A percentile compares a stretch with the other conserved stretches of the same genome.
Evolutionary conservation across 2,329 filamentous ascomycete genomes (phyloP).

Genomic region (Microascus cirrosus): DNA sequence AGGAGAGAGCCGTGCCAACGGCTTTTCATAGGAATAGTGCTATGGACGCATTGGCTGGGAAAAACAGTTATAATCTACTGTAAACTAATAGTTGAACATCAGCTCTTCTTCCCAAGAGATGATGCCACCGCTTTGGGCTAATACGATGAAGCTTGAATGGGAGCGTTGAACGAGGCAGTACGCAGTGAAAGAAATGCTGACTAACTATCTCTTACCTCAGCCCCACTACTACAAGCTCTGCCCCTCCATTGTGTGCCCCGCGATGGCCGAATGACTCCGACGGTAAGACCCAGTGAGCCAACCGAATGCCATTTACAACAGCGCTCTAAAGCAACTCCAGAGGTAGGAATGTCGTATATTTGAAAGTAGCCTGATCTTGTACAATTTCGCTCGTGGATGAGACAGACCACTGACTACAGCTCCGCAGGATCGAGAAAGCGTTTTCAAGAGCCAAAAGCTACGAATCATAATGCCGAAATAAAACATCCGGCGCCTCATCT

Average conservation of each 20-base stretch:
- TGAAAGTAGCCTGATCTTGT: background rate
- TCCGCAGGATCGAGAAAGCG: background rate
- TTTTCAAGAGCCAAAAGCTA: no score
- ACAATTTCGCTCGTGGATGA: background rate
- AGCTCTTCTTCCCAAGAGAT: no score
- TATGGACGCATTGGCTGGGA: no score
- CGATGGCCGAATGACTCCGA: background rate
- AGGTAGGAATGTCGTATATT: background rate
- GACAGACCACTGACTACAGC: background rate
- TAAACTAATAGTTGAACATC: no score
- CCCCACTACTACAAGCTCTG: background rate
- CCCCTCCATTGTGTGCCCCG: background rate
- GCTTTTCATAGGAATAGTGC: no score
- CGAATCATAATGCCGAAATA: no score
- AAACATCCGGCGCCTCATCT: no score
- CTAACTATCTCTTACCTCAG: background rate
- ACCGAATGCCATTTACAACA: background rate
- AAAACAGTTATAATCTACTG: no score
- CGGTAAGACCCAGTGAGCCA: background rate
- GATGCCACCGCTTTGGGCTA: no score
- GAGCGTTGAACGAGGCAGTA: background rate
- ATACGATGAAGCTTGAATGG: background rate
- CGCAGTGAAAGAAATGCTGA: background rate
- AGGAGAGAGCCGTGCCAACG: no score
- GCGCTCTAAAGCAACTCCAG: background rate